A percentile compares a stretch with the other conserved stretches of the same genome.
These are phyloP conservation scores for Bruguiera parviflora DNA, from an alignment of 345 rosid genomes.

Conservation along the genomic window DNA sequence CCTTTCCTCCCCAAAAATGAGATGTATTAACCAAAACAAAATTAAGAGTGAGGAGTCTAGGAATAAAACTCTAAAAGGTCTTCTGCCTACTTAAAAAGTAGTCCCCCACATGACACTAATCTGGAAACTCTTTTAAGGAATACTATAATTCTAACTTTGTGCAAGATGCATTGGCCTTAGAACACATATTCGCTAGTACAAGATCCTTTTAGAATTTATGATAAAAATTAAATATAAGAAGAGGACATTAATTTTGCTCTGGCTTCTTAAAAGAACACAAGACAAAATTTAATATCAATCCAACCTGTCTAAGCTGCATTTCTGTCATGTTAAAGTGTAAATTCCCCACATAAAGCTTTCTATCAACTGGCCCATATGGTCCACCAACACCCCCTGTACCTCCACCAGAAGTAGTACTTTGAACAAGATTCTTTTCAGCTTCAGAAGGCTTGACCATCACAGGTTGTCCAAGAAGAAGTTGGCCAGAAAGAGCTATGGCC, in stretches of 20 bases:
- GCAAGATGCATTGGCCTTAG: no score
- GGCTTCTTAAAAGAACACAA: constrained; percentile 2
- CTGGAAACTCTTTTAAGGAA: no score
- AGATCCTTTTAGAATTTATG: no score
- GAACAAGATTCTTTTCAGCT: constrained; percentile 95
- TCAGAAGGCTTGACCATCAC: constrained; percentile 99
- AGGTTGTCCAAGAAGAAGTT: constrained; percentile 82
- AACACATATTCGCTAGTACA: no score
- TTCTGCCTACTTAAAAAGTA: no score
- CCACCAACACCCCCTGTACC: constrained; percentile 53
- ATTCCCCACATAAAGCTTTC: constrained; percentile 92
- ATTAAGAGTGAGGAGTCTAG: no score
- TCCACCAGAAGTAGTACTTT: constrained; percentile 54
- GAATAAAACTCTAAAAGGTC: no score
- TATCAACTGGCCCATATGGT: constrained; percentile 72
- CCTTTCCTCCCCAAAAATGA: no score
- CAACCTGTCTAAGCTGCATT: constrained; percentile 83
- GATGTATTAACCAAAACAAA: no score
- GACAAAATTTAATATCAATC: neutral
- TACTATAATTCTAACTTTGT: no score
- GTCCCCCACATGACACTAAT: no score
- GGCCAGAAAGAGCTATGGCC: constrained; percentile 95
- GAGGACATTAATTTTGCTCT: neutral
- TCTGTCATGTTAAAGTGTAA: constrained; percentile 93
- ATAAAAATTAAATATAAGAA: neutral